Evolutionary conservation across 371 early-diverging fungal genomes (phyloP).

Genomic region (Syncephalis fuscata): DNA sequence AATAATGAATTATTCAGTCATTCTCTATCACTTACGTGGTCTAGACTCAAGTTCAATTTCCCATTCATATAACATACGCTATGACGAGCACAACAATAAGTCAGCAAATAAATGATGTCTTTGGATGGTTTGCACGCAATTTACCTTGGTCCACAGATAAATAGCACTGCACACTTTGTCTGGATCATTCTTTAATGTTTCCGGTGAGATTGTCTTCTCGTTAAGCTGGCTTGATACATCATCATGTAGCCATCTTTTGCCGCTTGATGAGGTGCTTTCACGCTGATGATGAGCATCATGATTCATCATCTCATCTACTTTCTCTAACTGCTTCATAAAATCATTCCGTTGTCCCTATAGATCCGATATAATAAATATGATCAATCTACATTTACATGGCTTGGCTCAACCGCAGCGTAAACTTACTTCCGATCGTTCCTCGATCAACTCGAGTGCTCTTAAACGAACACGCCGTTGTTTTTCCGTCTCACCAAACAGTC

Average conservation of each 20-base stretch:
- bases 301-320: constrained; percentile 68
- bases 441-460: constrained; percentile 65
- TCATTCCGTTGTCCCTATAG: constrained; percentile 78
- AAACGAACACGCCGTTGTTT: constrained; percentile 66
- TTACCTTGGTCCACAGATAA: constrained; percentile 45
- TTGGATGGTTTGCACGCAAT: constrained; percentile 16
- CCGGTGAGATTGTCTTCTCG: constrained; percentile 32
- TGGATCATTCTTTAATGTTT: constrained; percentile 52
- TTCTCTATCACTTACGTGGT: constrained; percentile 19
- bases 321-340: constrained; percentile 66
- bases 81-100: neutral
- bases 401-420: neutral
- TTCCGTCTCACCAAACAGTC: constrained; percentile 84
- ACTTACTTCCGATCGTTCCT: constrained; percentile 42
- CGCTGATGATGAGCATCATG: constrained; percentile 31
- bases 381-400: too few relatives aligned
- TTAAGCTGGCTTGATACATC: constrained; percentile 19
- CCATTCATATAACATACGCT: constrained; percentile 78
- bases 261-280: constrained; percentile 14
- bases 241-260: constrained; percentile 8
- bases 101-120: too few relatives aligned
- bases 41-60: constrained; percentile 41
- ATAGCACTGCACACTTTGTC: constrained; percentile 59
- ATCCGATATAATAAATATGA: too few relatives aligned
- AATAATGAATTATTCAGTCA: too few relatives aligned